Evolutionary conservation across 495 filamentous ascomycete genomes (phyloP).

Genomic region (Hapsidospora chrysogenum): DNA sequence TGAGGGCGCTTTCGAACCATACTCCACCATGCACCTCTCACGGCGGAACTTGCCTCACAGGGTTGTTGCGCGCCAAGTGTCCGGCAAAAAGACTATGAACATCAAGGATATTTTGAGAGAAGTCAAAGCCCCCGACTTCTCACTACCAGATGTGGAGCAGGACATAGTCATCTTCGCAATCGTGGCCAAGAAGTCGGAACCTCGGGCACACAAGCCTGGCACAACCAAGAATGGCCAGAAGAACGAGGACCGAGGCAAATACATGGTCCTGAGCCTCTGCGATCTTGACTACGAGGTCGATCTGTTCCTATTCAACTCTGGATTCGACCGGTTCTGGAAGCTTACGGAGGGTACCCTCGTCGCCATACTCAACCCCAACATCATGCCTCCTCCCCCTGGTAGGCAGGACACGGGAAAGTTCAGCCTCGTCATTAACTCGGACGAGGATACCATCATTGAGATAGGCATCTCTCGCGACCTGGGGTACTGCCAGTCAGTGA

Average conservation of each 20-base stretch:
- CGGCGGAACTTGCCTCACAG: constrained; percentile 75
- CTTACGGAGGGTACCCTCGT: constrained; percentile 71
- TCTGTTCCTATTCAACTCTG: constrained; percentile 79
- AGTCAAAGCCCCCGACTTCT: constrained; percentile 71
- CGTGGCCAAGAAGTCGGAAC: constrained; percentile 71
- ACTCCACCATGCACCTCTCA: constrained; percentile 69
- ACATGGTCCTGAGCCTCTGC: constrained; percentile 78
- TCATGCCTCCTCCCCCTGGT: constrained; percentile 67
- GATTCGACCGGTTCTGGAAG: constrained; percentile 84
- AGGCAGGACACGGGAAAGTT: constrained; percentile 66
- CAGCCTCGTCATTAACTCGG: constrained; percentile 63
- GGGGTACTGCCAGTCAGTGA: constrained; percentile 70
- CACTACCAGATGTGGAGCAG: constrained; percentile 65
- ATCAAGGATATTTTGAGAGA: constrained; percentile 70
- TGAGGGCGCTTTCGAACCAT: constrained; percentile 53
- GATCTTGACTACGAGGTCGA: constrained; percentile 87
- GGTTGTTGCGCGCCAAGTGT: constrained; percentile 54
- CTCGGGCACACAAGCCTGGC: constrained; percentile 46
- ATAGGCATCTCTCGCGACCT: constrained; percentile 75
- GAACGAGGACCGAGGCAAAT: constrained; percentile 48
- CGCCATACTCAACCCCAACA: constrained; percentile 81
- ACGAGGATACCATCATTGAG: constrained; percentile 78
- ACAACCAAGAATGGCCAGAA: constrained; percentile 33
- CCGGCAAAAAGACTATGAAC: constrained; percentile 56
- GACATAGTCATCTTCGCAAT: constrained; percentile 82